Evolutionary conservation across 257 asterid genomes (phyloP).

Genomic region (Leptodermis oblonga): DNA sequence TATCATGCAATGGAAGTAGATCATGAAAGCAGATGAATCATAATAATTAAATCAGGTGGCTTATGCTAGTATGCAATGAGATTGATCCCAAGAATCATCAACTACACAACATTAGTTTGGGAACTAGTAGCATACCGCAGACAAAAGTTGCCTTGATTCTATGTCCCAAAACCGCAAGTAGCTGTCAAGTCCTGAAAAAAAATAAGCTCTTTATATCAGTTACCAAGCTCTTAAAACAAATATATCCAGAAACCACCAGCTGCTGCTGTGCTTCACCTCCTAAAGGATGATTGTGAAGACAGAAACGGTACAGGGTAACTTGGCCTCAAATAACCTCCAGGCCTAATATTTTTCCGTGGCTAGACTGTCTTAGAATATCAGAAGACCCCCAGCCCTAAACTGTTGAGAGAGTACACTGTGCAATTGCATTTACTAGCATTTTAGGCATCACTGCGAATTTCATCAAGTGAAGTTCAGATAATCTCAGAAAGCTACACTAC

Average conservation of each 20-base stretch:
- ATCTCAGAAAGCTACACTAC: not conserved
- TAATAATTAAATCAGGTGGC: not conserved
- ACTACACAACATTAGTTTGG: not conserved
- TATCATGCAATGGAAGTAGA: not conserved
- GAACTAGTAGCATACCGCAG: conserved; percentile 60
- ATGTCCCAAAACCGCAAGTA: conserved; percentile 93
- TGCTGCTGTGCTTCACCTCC: not conserved
- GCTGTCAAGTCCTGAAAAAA: conserved; percentile 75
- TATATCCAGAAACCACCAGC: not conserved
- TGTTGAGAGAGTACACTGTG: not conserved
- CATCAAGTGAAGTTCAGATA: not conserved
- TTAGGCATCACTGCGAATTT: not conserved
- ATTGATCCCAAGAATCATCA: not conserved
- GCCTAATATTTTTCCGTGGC: not conserved
- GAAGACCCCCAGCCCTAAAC: not conserved
- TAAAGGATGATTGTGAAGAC: not conserved
- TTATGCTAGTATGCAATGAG: not conserved
- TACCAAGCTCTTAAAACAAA: not conserved
- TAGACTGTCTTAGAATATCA: not conserved
- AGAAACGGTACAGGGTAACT: not conserved
- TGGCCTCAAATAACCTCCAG: not conserved
- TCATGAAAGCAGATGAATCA: not conserved
- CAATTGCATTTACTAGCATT: not conserved
- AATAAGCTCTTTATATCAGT: not conserved
- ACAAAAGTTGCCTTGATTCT: conserved; percentile 74